These are phyloP conservation scores for Marchantia paleacea DNA, from an alignment of 225 moss, liverwort and hornwort species.

Conservation along the genomic window DNA sequence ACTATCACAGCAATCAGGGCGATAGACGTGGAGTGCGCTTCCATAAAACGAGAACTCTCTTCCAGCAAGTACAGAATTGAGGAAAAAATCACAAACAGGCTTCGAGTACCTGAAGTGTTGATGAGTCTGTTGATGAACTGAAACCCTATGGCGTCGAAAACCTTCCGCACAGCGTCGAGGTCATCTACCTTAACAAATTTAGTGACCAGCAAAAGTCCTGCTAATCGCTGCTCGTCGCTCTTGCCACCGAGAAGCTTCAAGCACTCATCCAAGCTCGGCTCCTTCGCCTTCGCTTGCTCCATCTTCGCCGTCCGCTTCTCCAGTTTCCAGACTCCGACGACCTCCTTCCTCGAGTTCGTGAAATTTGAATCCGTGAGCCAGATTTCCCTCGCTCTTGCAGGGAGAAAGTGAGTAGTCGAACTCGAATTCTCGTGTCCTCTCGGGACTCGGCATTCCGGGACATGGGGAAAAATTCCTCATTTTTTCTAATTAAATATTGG, in stretches of 20 bases:
- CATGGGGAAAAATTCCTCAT: no score
- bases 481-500: no score
- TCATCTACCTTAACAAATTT: conserved; percentile 84
- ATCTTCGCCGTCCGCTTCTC: neutral
- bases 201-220: conserved; percentile 79
- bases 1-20: no score
- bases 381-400: no score
- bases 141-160: conserved; percentile 87
- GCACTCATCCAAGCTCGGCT: conserved; percentile 71
- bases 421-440: no score
- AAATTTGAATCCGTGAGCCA: neutral
- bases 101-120: conserved; percentile 21
- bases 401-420: no score
- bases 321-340: neutral
- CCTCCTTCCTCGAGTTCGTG: neutral
- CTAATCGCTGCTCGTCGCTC: conserved; percentile 85
- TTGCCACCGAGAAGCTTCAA: conserved; percentile 66
- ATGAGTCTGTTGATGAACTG: conserved; percentile 81
- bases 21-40: no score
- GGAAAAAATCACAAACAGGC: no score
- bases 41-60: no score
- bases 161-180: conserved; percentile 60
- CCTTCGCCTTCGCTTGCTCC: conserved; percentile 25
- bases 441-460: no score
- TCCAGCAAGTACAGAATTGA: no score